Percentiles rank a stretch among this genome's conserved stretches.
Evolutionary conservation across 2,329 filamentous ascomycete species (phyloP).

Genomic region (Chrysoporthe deuterocubensis): DNA sequence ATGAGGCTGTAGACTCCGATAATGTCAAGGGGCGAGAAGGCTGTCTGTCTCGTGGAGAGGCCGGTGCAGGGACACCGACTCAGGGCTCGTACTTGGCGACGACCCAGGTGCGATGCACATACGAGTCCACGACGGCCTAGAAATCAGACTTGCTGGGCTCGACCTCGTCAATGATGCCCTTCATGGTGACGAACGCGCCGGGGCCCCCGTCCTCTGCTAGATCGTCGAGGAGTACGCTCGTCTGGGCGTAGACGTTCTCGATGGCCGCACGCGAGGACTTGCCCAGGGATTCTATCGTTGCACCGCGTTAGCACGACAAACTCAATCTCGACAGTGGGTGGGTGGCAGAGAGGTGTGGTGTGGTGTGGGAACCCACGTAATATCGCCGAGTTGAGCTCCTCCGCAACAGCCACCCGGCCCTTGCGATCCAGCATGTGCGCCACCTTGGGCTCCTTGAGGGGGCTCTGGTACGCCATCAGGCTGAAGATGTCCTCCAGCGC

Average conservation of each 20-base stretch:
- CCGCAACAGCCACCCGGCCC: constrained; percentile 78
- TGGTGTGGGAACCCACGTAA: constrained; percentile 65
- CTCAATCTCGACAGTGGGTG: background rate
- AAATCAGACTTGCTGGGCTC: constrained; percentile 42
- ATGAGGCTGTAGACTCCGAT: background rate
- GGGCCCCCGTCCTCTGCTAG: constrained; percentile 78
- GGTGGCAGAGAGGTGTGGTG: background rate
- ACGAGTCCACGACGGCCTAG: constrained; percentile 30
- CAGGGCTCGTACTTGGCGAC: background rate
- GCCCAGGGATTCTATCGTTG: constrained; percentile 74
- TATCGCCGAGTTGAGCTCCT: constrained; percentile 93
- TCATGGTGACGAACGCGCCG: constrained; percentile 76
- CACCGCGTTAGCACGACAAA: background rate
- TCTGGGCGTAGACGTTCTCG: constrained; percentile 85
- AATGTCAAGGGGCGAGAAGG: background rate
- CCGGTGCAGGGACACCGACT: background rate
- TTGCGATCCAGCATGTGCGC: constrained; percentile 77
- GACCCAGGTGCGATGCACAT: background rate
- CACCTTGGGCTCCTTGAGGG: constrained; percentile 73
- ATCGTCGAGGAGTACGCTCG: constrained; percentile 82
- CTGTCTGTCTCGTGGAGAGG: background rate
- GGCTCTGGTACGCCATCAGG: constrained; percentile 83
- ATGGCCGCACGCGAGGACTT: constrained; percentile 86
- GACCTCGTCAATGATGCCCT: constrained; percentile 53
- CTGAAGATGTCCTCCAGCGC: constrained; percentile 85